phyloP scores from a whole-genome alignment of 1,284 basidiomycete species.

The Coriolopsis trogii region DNA sequence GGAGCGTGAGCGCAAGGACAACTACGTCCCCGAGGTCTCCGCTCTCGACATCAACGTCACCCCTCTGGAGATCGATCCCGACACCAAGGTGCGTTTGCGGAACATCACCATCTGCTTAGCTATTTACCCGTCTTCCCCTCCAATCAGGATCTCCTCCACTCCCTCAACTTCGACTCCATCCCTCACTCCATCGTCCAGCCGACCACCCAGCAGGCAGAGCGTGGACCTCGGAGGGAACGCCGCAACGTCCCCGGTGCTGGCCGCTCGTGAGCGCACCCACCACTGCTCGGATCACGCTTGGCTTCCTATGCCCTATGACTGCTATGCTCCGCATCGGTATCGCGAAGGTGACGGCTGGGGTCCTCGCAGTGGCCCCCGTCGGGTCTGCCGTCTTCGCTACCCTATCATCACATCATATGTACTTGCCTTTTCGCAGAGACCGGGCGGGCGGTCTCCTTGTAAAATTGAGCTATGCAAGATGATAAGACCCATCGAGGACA shows the following conservation, averaged over 20 bases:
- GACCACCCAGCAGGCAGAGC: constrained; percentile 72
- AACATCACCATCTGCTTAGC: background rate
- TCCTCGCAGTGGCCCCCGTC: constrained; percentile 16
- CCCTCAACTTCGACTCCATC: constrained; percentile 92
- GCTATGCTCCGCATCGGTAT: constrained; percentile 28
- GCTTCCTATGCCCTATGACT: constrained; percentile 29
- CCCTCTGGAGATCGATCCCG: constrained; percentile 85
- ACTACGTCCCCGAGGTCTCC: constrained; percentile 96
- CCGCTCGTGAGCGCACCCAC: constrained; percentile 35
- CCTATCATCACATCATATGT: constrained; percentile 24
- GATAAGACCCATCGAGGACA: background rate
- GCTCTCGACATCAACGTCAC: constrained; percentile 82
- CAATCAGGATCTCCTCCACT: constrained; percentile 81
- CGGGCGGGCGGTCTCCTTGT: constrained; percentile 22
- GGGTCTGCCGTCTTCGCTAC: constrained; percentile 20
- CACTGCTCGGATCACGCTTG: constrained; percentile 5
- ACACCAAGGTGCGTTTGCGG: constrained; percentile 85
- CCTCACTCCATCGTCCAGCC: constrained; percentile 71
- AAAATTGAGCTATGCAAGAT: constrained; percentile 25
- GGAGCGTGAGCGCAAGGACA: constrained; percentile 99
- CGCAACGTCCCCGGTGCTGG: constrained; percentile 86
- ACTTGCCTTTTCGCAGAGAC: constrained; percentile 21
- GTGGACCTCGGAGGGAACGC: constrained; percentile 73
- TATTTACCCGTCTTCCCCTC: background rate
- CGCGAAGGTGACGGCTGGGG: constrained; percentile 16